phyloP scores from a whole-genome alignment of 192 early-diverging fungal species.

The Nowakowskiella sp. region DNA sequence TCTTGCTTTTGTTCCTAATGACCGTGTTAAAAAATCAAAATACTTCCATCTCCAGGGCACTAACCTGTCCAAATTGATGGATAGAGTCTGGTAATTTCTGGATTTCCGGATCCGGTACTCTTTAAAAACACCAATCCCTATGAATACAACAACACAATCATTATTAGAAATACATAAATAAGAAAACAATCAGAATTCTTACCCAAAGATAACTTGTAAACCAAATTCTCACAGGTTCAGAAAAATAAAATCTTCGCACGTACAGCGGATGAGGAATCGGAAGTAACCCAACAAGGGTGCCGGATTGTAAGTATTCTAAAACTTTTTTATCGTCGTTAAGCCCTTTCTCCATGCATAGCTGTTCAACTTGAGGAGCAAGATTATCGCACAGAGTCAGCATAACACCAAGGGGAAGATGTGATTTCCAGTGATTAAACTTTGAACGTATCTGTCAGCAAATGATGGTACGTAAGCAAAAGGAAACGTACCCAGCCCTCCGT shows the following conservation, averaged over 20 bases:
- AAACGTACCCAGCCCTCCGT: slow-evolving; percentile 61
- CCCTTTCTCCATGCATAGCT: slow-evolving; percentile 45
- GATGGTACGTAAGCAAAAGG: neutral
- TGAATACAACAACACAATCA: slow-evolving; percentile 1
- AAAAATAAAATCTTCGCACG: slow-evolving; percentile 27
- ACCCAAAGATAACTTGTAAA: slow-evolving; percentile 42
- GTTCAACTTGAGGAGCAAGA: slow-evolving; percentile 62
- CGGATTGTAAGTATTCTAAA: slow-evolving; percentile 41
- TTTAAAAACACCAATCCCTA: slow-evolving; percentile 33
- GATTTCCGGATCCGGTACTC: slow-evolving; percentile 10
- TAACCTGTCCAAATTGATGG: slow-evolving; percentile 41
- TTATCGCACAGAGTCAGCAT: slow-evolving; percentile 56
- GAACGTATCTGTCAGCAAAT: neutral
- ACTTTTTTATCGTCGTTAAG: slow-evolving; percentile 56
- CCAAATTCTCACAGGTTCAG: slow-evolving; percentile 32
- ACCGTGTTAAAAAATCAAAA: too few relatives aligned
- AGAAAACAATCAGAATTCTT: slow-evolving; percentile 4
- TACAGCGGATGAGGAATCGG: slow-evolving; percentile 41
- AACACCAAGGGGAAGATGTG: slow-evolving; percentile 60
- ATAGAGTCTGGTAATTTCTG: slow-evolving; percentile 29
- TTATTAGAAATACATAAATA: neutral
- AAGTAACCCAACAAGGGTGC: slow-evolving; percentile 42
- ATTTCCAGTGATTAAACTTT: slow-evolving; percentile 57
- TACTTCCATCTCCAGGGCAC: too few relatives aligned
- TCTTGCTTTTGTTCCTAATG: too few relatives aligned